Evolutionary conservation across 495 filamentous ascomycete genomes (phyloP).

Genomic region (Aspergillus panamensis): DNA sequence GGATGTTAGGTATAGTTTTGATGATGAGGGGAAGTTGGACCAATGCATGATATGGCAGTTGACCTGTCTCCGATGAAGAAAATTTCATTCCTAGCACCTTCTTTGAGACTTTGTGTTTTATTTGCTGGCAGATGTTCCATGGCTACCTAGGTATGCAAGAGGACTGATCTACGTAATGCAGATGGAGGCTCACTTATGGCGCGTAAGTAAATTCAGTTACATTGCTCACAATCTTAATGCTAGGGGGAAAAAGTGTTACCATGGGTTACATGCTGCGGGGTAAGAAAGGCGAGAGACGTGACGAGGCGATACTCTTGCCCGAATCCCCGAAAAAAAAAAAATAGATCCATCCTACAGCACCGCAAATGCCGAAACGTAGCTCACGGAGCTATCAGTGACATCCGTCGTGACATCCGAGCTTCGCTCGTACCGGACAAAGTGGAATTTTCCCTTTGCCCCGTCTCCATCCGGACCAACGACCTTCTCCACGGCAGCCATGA

Average conservation of each 20-base stretch:
- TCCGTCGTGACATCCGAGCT: slow-evolving; percentile 67
- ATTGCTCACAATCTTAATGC: background rate
- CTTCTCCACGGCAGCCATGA: slow-evolving; percentile 81
- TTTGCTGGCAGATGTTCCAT: background rate
- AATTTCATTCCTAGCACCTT: background rate
- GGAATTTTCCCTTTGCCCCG: slow-evolving; percentile 60
- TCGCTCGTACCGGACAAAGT: slow-evolving; percentile 87
- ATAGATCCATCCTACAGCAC: slow-evolving; percentile 30
- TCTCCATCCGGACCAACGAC: slow-evolving; percentile 33
- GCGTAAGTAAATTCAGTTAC: background rate
- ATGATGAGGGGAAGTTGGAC: background rate
- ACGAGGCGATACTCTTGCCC: background rate
- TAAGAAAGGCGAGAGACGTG: background rate
- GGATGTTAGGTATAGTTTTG: background rate
- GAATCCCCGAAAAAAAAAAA: background rate
- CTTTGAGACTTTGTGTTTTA: background rate
- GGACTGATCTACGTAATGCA: background rate
- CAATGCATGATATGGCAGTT: background rate
- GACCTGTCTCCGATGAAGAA: background rate
- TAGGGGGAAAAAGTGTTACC: background rate
- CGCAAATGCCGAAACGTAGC: slow-evolving; percentile 65
- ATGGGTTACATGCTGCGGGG: background rate
- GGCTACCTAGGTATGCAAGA: background rate
- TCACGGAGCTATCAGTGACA: slow-evolving; percentile 81
- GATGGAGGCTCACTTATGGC: too few species aligned